Evolutionary conservation across 2,329 filamentous ascomycete genomes (phyloP), one percentile per base, ranked within the genome.

Genomic region (Ophioceras dolichostomum): DNA sequence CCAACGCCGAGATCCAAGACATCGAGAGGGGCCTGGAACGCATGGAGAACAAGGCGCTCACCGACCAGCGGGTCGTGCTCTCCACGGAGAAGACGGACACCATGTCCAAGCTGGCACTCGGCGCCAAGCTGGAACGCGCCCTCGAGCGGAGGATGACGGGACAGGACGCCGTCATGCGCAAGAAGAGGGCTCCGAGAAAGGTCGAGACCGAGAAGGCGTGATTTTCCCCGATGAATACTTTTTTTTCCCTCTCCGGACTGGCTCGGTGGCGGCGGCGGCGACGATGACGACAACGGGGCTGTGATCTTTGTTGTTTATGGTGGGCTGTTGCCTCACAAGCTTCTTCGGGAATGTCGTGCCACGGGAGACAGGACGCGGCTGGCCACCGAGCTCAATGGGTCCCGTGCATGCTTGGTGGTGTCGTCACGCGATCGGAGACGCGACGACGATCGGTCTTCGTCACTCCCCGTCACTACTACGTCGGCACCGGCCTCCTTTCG

Each of bases 41-140:
- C 52, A 83, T 95, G 63, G 84, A 93, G 60, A 91, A 94, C 68
- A 86, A 85, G 61, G 83, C 82, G 34, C 76, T 94, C 20, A 66
- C 76, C 48, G 75, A 81, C 50, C 88, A 95, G 65, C 81, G 88
- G 48, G 88, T 88, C 53, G 68, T 76, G 39, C 75, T 88, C 45
- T 82, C 69, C 55, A 75, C 81, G 44, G 78, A 89, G 59, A 93
- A 94, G 69, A 76, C 71, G 16, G 83, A 85, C 51, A 79, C 82
- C 55, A 68, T 94, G 59, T 79, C 77, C 65, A 93, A 93, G 64
- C 72, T 94, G 41, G 87, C 87, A 27, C 73, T 94, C 37, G 83
- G 87, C 34, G 87, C 87, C 42, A 94, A 94, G 64, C 74, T 94
- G 29, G 87, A 94, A 57, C 78, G 88, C 42, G 87, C 88, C 17